phyloP scores from a whole-genome alignment of 2,329 filamentous ascomycete species.

The Talaromyces sp. region DNA sequence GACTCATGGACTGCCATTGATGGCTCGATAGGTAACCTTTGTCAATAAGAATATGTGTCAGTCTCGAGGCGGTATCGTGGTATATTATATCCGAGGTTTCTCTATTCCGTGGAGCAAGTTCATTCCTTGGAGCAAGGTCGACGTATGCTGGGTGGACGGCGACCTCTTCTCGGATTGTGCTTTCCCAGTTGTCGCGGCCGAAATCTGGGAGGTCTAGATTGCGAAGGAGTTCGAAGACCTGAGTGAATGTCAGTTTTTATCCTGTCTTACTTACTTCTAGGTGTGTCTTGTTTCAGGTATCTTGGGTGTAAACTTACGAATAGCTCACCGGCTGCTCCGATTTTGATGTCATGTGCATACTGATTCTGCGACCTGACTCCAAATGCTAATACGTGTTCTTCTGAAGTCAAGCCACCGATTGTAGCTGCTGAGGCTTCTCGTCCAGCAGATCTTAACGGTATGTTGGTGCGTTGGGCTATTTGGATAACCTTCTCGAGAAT shows the following conservation, averaged over 20 bases:
- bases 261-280: background rate
- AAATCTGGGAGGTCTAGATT: slow-evolving; percentile 33
- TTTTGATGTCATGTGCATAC: background rate
- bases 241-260: background rate
- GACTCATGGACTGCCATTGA: slow-evolving; percentile 20
- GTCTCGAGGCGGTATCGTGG: background rate
- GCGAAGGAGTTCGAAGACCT: background rate
- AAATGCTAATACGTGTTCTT: background rate
- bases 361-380: background rate
- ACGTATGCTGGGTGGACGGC: slow-evolving; percentile 40
- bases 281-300: background rate
- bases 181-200: slow-evolving; percentile 45
- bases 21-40: background rate
- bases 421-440: background rate
- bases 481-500: background rate
- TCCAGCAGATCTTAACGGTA: slow-evolving; percentile 16
- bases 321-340: background rate
- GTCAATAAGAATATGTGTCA: background rate
- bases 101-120: too few species aligned
- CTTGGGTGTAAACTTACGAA: background rate
- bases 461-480: slow-evolving; percentile 1
- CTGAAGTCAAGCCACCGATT: background rate
- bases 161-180: slow-evolving; percentile 46
- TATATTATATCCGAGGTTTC: slow-evolving; percentile 44
- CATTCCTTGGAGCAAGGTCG: slow-evolving; percentile 38